Evolutionary conservation across 257 asterid genomes (phyloP), one percentile per base, ranked within the genome.

Genomic region (Primulina huaijiensis): DNA sequence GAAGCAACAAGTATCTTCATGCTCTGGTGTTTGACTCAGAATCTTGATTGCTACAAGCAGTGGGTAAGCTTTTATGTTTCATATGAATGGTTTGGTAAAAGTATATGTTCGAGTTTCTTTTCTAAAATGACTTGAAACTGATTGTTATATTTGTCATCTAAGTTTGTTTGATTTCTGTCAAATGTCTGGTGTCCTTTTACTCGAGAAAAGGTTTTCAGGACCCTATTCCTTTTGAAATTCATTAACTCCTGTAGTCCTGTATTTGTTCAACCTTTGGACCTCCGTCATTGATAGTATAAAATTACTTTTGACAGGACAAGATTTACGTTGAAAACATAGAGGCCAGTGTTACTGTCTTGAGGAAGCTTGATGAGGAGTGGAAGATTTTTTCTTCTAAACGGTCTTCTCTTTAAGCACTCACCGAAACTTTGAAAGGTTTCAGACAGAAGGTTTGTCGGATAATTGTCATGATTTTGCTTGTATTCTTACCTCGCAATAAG

Each of bases 21-120:
- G n/a, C n/a, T 84, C 56, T 89, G 95, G 96, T 84, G 89, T 81
- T 85, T 91, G 87, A 77, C 81, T 55, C 97, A 87, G 81, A 86
- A 76, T 75, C 80, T 89, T 8, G 97, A 89, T 58, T 86, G 95
- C 79, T 89, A 82, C 81, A 84, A 82, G 84, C 92, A 86, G 62
- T 89, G 97, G 97, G 95, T 92, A 86, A 73, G 92, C 27, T 72
- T 67, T 73, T 19, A 50, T 34, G 60, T 21, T 21, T 25, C 53
- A n/a, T 62, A 31, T 29, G 59, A 60, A 25, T 60, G 50, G 16
- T 38, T 10, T 38, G 50, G 4, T 10, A 2, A 38, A 38, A 38
- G 0, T 9, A 38, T 38, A 38, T 38, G 50, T 38, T 9, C 2
- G 50, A 38, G 16, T 10, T 38, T 8, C 16, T 38, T 38, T 38